phyloP scores from a whole-genome alignment of 495 filamentous ascomycete species.

The Rostrohypoxylon terebratum region DNA sequence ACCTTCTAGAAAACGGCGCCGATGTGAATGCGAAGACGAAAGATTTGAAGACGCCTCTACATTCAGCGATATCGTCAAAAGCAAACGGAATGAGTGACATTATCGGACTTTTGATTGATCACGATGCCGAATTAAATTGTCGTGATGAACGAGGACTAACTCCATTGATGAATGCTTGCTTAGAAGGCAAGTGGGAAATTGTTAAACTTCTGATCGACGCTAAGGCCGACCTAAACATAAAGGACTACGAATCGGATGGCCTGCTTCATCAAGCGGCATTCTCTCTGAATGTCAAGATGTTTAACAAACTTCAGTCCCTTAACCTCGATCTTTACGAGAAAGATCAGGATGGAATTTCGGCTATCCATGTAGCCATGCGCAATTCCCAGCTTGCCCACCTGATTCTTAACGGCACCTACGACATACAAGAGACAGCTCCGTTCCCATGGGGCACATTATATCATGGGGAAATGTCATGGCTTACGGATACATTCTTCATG shows the following conservation, averaged over 20 bases:
- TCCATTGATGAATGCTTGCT: background rate
- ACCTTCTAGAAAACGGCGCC: slow-evolving; percentile 2
- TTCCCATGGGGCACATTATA: background rate
- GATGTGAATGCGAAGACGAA: background rate
- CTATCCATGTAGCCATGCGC: slow-evolving; percentile 8
- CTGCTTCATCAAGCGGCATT: background rate
- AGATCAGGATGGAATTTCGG: background rate
- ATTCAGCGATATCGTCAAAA: background rate
- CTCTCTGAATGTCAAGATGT: background rate
- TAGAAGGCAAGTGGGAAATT: background rate
- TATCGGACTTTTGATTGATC: background rate
- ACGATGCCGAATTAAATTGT: background rate
- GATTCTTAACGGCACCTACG: slow-evolving; percentile 16
- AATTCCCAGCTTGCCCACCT: background rate
- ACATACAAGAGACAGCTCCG: background rate
- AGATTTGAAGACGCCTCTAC: background rate
- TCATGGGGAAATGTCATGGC: background rate
- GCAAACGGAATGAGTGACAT: background rate
- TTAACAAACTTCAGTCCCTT: background rate
- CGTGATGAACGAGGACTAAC: background rate
- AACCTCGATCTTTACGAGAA: background rate
- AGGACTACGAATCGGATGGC: background rate
- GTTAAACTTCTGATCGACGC: background rate
- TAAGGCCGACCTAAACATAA: background rate
- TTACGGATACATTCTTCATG: background rate